Evolutionary conservation across 2,329 filamentous ascomycete genomes (phyloP).

Genomic region (Aschersonia sp.): DNA sequence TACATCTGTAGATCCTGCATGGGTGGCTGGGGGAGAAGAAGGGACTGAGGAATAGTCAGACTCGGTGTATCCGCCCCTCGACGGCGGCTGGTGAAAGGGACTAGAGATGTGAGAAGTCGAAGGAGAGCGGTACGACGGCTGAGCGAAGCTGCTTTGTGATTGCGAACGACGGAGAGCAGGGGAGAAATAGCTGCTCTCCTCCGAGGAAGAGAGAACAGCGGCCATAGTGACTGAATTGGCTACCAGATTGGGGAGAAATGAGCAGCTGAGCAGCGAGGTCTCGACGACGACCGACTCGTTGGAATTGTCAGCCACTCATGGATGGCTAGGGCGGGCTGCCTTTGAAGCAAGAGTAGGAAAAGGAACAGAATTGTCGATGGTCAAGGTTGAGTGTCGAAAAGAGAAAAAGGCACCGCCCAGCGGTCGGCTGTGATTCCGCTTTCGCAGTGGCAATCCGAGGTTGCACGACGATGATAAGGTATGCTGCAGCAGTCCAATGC

Average conservation of each 20-base stretch:
- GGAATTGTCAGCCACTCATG: slow-evolving; percentile 1
- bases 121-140: slow-evolving; percentile 27
- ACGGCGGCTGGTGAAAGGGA: slow-evolving; percentile 23
- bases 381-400: background rate
- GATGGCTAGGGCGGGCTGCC: background rate
- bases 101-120: slow-evolving; percentile 25
- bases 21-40: slow-evolving; percentile 39
- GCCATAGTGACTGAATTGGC: slow-evolving; percentile 27
- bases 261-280: background rate
- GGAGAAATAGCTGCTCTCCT: slow-evolving; percentile 39
- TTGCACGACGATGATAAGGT: background rate
- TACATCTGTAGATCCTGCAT: slow-evolving; percentile 37
- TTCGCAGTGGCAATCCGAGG: background rate
- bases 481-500: slow-evolving; percentile 2
- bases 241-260: background rate
- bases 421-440: background rate
- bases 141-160: slow-evolving; percentile 41
- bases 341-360: background rate
- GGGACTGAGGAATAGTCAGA: slow-evolving; percentile 37
- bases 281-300: background rate
- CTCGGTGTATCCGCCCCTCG: slow-evolving; percentile 25
- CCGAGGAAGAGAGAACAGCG: slow-evolving; percentile 41
- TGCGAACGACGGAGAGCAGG: slow-evolving; percentile 42
- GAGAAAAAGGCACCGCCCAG: background rate
- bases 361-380: background rate